Percentiles rank a stretch among this genome's conserved stretches.
These are phyloP conservation scores for Oldenlandia corymbosa DNA, from an alignment of 257 asterid species.

Conservation along the genomic window DNA sequence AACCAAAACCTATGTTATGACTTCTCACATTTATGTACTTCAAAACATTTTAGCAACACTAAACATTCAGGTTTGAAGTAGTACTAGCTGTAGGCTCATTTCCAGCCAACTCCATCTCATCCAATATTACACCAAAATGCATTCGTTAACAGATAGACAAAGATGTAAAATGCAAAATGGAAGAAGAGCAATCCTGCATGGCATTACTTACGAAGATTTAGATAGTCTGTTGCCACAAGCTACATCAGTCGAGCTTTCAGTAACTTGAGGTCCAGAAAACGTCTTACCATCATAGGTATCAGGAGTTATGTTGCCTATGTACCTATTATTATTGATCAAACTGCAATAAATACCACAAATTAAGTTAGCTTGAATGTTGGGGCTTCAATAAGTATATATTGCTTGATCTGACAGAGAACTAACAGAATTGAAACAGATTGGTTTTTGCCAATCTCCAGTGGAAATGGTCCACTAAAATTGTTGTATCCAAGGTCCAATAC, in stretches of 20 bases:
- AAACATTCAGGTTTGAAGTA: neutral
- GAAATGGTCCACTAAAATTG: constrained; percentile 21
- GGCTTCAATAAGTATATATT: neutral
- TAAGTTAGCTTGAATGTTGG: neutral
- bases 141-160: neutral
- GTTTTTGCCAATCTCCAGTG: constrained; percentile 17
- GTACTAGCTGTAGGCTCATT: neutral
- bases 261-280: constrained; percentile 20
- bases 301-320: constrained; percentile 16
- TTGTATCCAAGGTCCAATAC: constrained; percentile 28
- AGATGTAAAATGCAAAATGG: neutral
- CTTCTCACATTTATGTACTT: neutral
- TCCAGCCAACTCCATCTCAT: neutral
- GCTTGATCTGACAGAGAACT: constrained; percentile 11
- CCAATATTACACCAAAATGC: neutral
- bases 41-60: neutral
- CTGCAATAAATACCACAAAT: constrained; percentile 16
- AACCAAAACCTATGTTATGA: neutral
- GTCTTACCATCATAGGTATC: constrained; percentile 15
- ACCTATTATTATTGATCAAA: constrained; percentile 20
- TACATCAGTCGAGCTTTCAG: neutral
- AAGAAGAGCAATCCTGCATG: neutral
- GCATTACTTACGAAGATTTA: constrained; percentile 10
- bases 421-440: constrained; percentile 24
- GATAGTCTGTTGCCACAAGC: constrained; percentile 9